Base-by-base conservation (phyloP, 176 grass and related monocot genomes). In the Oryza brachyantha region DNA sequence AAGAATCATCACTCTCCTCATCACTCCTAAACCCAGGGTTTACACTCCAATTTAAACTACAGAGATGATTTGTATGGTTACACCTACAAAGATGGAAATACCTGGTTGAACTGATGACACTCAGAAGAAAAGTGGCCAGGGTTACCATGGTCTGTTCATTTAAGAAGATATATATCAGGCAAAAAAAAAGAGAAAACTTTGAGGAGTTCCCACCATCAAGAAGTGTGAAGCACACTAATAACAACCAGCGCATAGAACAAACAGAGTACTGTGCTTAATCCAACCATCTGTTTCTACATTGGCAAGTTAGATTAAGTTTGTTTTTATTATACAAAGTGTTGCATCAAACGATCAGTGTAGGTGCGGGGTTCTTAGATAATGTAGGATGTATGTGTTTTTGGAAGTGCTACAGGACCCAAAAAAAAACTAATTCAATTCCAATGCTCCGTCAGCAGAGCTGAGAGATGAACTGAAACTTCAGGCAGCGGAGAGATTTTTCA, bases 121-220 rank as follows among this genome's bases (percentile, higher is more conserved):
- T 43, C 36, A 36, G 13, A 72, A 72, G 83, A 24, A 67, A 85
- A 34, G 0, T 11, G 29, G 2, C 10, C n/a, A 63, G 21, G 19
- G 19, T 40, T 65, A 57, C 12, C 31, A 42, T 73, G 61, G 45
- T 60, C 83, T 79, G 61, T 74, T 42, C 38, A 79, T 35, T 45
- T 19, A 57, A 21, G 63, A 41, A 64, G 19, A 38, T 21, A 66
- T 13, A 35, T 25, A 71, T 72, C 19, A 41, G 26, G 29, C 24
- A 19, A 21, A 24, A 21, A 24, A 71, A 50, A 19, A 1, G 17
- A 50, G 16, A 25, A 29, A 21, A 28, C 26, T 21, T 71, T 43
- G 3, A 48, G 26, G 14, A 29, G 14, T 46, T 40, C 7, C 21
- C 25, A 46, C 11, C 26, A 28, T 48, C 0, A 0, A 48, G 27